Conservation (phyloP, 495 filamentous ascomycete species). For the Cudoniella acicularis region DNA sequence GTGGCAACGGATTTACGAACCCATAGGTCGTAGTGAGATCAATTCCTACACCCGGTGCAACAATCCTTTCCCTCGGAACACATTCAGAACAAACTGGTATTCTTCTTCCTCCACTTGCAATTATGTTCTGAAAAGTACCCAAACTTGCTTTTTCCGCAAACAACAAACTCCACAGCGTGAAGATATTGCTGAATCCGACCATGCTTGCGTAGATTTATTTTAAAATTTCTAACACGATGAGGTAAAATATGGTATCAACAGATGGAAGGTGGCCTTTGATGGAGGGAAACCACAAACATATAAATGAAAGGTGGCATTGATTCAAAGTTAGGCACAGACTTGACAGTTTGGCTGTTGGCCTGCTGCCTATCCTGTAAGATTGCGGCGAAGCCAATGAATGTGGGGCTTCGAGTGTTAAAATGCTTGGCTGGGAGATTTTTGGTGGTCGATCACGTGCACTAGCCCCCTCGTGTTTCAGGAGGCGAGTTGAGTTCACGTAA, state of each 20-base stretch:
- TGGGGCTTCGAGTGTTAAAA: neutral
- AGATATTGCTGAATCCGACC: neutral
- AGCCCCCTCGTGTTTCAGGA: neutral
- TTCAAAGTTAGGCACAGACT: too few relatives aligned
- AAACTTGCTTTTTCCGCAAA: neutral
- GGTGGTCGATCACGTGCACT: neutral
- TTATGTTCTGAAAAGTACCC: neutral
- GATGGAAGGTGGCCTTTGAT: neutral
- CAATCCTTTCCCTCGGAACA: constrained; percentile 4
- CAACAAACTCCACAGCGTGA: neutral
- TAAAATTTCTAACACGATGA: neutral
- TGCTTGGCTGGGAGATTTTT: neutral
- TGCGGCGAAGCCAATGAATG: neutral
- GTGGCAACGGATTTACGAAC: neutral
- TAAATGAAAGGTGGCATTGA: neutral
- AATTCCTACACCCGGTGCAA: constrained; percentile 5
- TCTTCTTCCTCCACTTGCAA: neutral
- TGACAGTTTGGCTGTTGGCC: neutral
- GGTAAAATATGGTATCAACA: neutral
- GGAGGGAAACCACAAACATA: neutral
- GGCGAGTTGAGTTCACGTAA: neutral
- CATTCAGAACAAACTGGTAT: neutral
- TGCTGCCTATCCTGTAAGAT: neutral
- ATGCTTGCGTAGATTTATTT: neutral
- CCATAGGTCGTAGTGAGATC: constrained; percentile 8